Base-by-base conservation (phyloP, 495 filamentous ascomycete species). In the Neurospora sp. region DNA sequence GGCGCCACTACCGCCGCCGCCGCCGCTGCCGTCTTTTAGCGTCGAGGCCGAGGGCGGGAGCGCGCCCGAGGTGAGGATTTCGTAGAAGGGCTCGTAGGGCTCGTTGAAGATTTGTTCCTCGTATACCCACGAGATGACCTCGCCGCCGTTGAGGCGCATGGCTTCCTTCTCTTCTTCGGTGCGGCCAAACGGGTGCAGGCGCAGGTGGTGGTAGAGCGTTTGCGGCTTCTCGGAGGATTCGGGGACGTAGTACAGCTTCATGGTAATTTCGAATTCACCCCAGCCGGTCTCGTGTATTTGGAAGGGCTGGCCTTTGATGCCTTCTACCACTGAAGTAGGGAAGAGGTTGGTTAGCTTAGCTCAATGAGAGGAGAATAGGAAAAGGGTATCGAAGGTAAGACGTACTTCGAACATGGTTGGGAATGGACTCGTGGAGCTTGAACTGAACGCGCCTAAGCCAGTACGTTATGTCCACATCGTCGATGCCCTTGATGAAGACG, bases 361-460 rank as follows among this genome's bases (percentile, higher is more conserved):
- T 44, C 22, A 31, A 10, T 42, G 71, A 9, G 12, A 35, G 9
- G 27, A 31, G 27, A 31, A 31, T 31, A 31, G 27, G 59, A 31
- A 16, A 18, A 71, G 27, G 3, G 14, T 44, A n/a, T 27, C 2
- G 4, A 2, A 4, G 2, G 20, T 59, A 14, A 9, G 48, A 78
- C 82, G 53, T 76, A 88, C 88, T 93, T 73, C 96, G 92, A 3
- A 94, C 85, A 74, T 91, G 90, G 79, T 97, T 94, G 42, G 92
- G 88, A 80, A 97, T 98, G 6, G 94, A 96, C 78, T 98, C 94
- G 85, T 97, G 94, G 4, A 99, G 88, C 80, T 98, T 98, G 86
- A 99, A 98, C 80, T 96, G 93, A 5, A 98, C 96, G 78, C 97
- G 96, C 72, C 94, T 93, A 75, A 98, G 87, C 92, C 96, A 99